Base-by-base conservation (phyloP, 345 rosid species). In the Lumnitzera racemosa region DNA sequence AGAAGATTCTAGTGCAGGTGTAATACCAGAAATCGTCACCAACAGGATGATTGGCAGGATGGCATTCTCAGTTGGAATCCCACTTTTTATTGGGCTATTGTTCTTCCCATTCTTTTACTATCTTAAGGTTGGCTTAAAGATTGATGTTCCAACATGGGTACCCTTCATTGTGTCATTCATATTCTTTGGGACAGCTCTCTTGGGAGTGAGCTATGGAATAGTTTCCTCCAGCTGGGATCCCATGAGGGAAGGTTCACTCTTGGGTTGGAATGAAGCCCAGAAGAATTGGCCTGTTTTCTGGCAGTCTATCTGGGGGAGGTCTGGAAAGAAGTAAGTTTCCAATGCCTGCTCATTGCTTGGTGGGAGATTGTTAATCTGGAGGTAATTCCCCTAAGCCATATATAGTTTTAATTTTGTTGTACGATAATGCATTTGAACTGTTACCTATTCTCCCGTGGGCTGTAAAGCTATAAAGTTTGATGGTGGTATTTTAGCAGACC, bases 171-270 rank as follows among this genome's bases (percentile, higher is more conserved):
- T 92, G 4, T 83, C 98, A 0, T 89, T 87, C 75, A 56, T 92
- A 78, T 87, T 89, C 87, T 87, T 89, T 2, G 96, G 98, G 51
- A 56, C 94, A 27, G 96, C 94, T 12, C 75, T 92, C 41, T 55
- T 83, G 57, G 96, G 98, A 3, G 91, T 89, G 29, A 92, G 91
- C 67, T 89, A 89, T 47, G 98, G 98, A 56, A 92, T 89, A 24
- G 96, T 89, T 25, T 92, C 98, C 10, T 72, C 96, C 13, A 89
- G 98, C 55, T 92, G 98, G 98, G 98, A 92, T 81, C 96, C 98
- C 0, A 17, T 81, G 74, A 85, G 96, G 70, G 91, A 89, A 78
- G 96, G 98, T 15, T 89, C 98, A 0, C 76, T 83, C 56, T 67
- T 89, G 78, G 96, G 96, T 15, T 92, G 96, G 98, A 92, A 71